Percentiles rank a stretch among this genome's conserved stretches.
Evolutionary conservation across 2,329 filamentous ascomycete genomes (phyloP).

Genomic region (Epichloe hybrida): DNA sequence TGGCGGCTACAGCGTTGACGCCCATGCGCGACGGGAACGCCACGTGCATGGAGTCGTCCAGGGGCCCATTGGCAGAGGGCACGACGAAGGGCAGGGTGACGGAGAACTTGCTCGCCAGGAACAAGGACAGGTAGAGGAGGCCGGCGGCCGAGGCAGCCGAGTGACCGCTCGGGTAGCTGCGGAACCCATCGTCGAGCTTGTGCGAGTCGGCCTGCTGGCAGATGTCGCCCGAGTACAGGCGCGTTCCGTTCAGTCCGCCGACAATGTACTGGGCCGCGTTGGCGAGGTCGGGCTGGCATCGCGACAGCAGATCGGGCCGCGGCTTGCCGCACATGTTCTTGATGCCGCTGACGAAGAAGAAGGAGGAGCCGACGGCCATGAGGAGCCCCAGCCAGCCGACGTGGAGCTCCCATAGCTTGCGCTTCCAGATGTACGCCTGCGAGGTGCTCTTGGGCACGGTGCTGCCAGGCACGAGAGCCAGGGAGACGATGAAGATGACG

Average conservation of each 20-base stretch:
- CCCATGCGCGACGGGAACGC: conserved; percentile 61
- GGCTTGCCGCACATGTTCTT: conserved; percentile 63
- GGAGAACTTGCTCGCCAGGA: conserved; percentile 70
- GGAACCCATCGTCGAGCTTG: conserved; percentile 66
- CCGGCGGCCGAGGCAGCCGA: conserved; percentile 62
- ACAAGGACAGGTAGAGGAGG: conserved; percentile 73
- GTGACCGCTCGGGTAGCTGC: conserved; percentile 51
- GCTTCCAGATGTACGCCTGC: conserved; percentile 53
- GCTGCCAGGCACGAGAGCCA: conserved; percentile 60
- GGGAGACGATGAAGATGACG: conserved; percentile 53
- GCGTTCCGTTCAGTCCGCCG: conserved; percentile 49
- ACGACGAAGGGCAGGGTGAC: conserved; percentile 59
- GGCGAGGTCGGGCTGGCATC: conserved; percentile 62
- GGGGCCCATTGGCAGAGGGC: conserved; percentile 26
- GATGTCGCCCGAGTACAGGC: conserved; percentile 62
- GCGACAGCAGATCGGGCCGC: conserved; percentile 68
- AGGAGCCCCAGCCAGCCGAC: conserved; percentile 72
- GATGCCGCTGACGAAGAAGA: conserved; percentile 72
- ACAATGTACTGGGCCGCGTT: conserved; percentile 48
- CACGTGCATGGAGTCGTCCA: conserved; percentile 37
- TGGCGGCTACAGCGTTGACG: neutral
- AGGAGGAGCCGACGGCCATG: conserved; percentile 56
- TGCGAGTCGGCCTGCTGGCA: conserved; percentile 52
- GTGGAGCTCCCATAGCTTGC: conserved; percentile 86
- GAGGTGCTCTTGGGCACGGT: conserved; percentile 51